phyloP scores from a whole-genome alignment of 805 yeast species.

The Kodamaea fukazawae region DNA sequence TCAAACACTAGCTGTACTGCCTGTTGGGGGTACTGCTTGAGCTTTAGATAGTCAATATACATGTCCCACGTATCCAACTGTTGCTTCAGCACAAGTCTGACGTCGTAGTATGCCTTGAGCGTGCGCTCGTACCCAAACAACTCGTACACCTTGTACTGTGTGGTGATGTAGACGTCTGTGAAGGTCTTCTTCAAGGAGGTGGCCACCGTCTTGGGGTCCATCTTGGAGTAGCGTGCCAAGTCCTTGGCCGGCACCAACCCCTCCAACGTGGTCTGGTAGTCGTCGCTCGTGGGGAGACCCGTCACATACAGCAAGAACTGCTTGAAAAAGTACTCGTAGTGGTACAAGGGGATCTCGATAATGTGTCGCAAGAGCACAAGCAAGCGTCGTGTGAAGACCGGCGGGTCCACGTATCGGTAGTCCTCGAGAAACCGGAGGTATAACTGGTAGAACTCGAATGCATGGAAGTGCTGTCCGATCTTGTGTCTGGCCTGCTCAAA shows the following conservation, averaged over 20 bases:
- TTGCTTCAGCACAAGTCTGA: constrained; percentile 32
- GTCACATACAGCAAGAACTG: constrained; percentile 35
- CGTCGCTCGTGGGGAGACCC: constrained; percentile 13
- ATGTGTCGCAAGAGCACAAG: constrained; percentile 45
- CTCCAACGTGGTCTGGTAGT: constrained; percentile 6
- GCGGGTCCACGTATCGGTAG: constrained; percentile 20
- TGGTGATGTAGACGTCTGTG: constrained; percentile 53
- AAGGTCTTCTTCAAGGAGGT: constrained; percentile 44
- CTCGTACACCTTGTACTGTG: constrained; percentile 52
- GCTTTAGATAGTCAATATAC: constrained; percentile 56
- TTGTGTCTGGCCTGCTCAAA: constrained; percentile 48
- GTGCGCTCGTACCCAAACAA: constrained; percentile 48
- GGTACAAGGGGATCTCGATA: constrained; percentile 56
- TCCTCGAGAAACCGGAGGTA: constrained; percentile 44
- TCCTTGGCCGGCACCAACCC: constrained; percentile 20
- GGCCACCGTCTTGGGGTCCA: constrained; percentile 25
- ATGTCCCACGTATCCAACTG: constrained; percentile 59
- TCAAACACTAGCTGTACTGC: constrained; percentile 40
- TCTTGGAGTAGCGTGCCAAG: constrained; percentile 12
- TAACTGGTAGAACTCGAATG: constrained; percentile 49
- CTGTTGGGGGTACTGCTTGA: constrained; percentile 21
- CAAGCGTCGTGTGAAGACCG: constrained; percentile 30
- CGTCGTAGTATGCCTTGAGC: constrained; percentile 33
- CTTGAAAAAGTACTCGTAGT: constrained; percentile 48
- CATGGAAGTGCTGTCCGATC: constrained; percentile 53